Percentiles rank a stretch among this genome's conserved stretches.
Conservation (phyloP, 108 stramenopile genomes). For the Seminavis robusta region DNA sequence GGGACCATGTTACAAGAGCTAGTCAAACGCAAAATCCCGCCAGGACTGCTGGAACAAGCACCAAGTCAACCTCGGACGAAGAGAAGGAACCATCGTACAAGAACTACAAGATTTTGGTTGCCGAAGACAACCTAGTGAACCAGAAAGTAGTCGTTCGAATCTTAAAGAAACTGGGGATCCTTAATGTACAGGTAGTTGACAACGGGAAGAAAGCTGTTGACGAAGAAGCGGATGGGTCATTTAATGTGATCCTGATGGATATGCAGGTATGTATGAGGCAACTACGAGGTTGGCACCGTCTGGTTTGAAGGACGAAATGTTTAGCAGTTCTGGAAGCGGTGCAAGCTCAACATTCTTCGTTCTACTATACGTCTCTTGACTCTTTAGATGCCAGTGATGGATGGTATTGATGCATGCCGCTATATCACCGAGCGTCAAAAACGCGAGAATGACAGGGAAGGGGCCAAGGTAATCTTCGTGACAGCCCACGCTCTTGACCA, state of each 20-base stretch:
- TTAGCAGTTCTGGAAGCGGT: no score
- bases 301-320: no score
- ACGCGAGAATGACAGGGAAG: neutral
- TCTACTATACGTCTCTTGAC: no score
- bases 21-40: no score
- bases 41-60: no score
- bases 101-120: constrained; percentile 18
- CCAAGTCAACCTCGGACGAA: no score
- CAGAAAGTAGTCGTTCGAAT: constrained; percentile 38
- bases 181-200: constrained; percentile 28
- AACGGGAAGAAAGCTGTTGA: constrained; percentile 47
- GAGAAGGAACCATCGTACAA: neutral
- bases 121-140: constrained; percentile 43
- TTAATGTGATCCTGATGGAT: constrained; percentile 49
- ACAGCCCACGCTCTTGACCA: constrained; percentile 31
- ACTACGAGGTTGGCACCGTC: no score
- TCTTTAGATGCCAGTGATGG: constrained; percentile 57
- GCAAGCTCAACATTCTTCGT: no score
- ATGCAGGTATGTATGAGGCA: no score
- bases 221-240: neutral
- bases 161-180: constrained; percentile 24
- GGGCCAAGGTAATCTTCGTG: constrained; percentile 37
- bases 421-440: constrained; percentile 7
- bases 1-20: no score
- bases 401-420: constrained; percentile 31